These are phyloP conservation scores for Podila clonocystis DNA, from an alignment of 192 early-diverging fungal genomes.

Conservation along the genomic window DNA sequence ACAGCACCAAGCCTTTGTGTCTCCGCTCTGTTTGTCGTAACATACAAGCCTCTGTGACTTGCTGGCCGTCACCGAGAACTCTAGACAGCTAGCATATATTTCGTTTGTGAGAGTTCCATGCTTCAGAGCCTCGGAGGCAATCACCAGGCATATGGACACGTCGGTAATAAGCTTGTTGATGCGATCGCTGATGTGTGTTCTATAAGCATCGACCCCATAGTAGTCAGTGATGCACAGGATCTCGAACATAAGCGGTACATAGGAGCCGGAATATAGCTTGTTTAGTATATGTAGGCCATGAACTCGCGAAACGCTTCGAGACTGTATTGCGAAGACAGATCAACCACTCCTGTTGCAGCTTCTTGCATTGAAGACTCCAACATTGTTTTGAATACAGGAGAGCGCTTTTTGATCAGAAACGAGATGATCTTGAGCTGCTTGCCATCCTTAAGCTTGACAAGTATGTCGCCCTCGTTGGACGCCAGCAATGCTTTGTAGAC, in stretches of 20 bases:
- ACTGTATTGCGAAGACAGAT: slow-evolving; percentile 11
- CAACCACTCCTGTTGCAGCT: slow-evolving; percentile 17
- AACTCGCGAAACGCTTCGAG: slow-evolving; percentile 21
- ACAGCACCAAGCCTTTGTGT: slow-evolving; percentile 13
- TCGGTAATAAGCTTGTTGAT: slow-evolving; percentile 18
- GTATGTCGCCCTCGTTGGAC: slow-evolving; percentile 15
- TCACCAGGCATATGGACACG: slow-evolving; percentile 13
- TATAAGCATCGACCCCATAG: slow-evolving; percentile 11
- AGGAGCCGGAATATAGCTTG: slow-evolving; percentile 9
- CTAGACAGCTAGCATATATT: slow-evolving; percentile 9
- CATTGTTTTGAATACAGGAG: slow-evolving; percentile 22
- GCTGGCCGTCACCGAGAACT: neutral
- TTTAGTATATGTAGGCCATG: slow-evolving; percentile 29
- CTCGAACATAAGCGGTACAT: slow-evolving; percentile 21
- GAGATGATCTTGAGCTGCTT: slow-evolving; percentile 15
- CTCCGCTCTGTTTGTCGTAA: neutral
- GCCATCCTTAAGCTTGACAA: slow-evolving; percentile 21
- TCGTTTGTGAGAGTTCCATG: slow-evolving; percentile 11
- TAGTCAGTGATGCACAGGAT: slow-evolving; percentile 15
- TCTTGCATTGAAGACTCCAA: slow-evolving; percentile 19
- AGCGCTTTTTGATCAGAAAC: slow-evolving; percentile 20
- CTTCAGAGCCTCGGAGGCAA: slow-evolving; percentile 19
- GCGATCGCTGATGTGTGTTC: slow-evolving; percentile 1
- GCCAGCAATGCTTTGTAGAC: slow-evolving; percentile 19
- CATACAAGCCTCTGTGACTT: neutral